A percentile compares a stretch with the other conserved stretches of the same genome.
phyloP scores from a whole-genome alignment of 495 filamentous ascomycete genomes.

The Penicillium cataractarum region DNA sequence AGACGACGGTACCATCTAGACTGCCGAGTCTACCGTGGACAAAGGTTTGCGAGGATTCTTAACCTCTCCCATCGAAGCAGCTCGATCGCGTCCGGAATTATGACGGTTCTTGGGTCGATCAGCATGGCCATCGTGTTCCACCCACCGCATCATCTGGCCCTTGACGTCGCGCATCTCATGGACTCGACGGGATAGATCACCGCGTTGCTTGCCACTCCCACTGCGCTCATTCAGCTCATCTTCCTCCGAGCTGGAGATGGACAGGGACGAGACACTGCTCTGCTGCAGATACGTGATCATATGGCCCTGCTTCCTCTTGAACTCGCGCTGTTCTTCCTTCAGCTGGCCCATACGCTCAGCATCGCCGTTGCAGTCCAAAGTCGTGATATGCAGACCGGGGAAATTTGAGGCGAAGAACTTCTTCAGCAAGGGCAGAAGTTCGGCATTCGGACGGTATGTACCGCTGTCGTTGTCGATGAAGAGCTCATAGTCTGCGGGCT shows the following conservation, averaged over 20 bases:
- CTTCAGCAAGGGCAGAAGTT: slow-evolving; percentile 69
- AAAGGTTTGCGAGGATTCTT: not conserved
- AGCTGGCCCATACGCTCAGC: slow-evolving; percentile 63
- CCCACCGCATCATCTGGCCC: slow-evolving; percentile 47
- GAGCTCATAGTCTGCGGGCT: slow-evolving; percentile 77
- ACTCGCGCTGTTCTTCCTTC: slow-evolving; percentile 64
- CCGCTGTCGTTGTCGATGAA: slow-evolving; percentile 95
- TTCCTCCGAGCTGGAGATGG: slow-evolving; percentile 74
- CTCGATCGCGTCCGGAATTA: slow-evolving; percentile 23
- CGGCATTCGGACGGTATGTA: slow-evolving; percentile 84
- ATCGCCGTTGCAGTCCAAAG: slow-evolving; percentile 67
- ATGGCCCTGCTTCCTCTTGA: slow-evolving; percentile 64
- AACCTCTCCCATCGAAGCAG: slow-evolving; percentile 21
- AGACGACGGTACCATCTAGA: slow-evolving; percentile 3
- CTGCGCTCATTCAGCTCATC: slow-evolving; percentile 65
- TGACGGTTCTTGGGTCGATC: slow-evolving; percentile 25
- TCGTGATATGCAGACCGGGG: slow-evolving; percentile 70
- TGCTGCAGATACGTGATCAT: slow-evolving; percentile 69
- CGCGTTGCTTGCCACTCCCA: slow-evolving; percentile 38
- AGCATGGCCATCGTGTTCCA: slow-evolving; percentile 35
- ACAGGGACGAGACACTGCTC: slow-evolving; percentile 53
- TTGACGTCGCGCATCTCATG: slow-evolving; percentile 50
- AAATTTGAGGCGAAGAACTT: slow-evolving; percentile 71
- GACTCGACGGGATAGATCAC: slow-evolving; percentile 35
- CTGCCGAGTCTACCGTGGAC: not conserved